Conservation (phyloP, 768 basidiomycete genomes). For the Lactarius psammicola region DNA sequence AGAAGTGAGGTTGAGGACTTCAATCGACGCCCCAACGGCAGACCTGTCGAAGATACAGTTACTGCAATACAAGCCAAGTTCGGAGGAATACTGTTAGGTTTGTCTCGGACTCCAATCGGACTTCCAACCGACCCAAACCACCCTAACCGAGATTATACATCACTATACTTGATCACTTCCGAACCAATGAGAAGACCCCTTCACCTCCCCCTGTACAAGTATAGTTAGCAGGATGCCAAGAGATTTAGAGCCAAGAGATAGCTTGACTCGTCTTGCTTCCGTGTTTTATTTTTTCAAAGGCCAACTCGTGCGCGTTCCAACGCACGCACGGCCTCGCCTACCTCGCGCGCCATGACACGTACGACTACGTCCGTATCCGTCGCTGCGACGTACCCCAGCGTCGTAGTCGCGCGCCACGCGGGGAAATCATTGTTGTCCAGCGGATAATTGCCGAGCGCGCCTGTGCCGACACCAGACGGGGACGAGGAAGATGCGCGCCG, state of each 20-base stretch:
- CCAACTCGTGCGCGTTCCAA: constrained; percentile 20
- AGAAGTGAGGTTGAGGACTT: too few species aligned
- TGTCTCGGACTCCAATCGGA: not conserved
- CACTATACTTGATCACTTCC: not conserved
- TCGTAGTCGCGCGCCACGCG: constrained; percentile 14
- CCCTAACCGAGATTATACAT: not conserved
- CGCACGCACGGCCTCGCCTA: constrained; percentile 22
- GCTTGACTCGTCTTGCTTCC: not conserved
- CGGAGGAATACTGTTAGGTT: not conserved
- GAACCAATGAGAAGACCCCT: not conserved
- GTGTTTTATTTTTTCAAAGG: constrained; percentile 10
- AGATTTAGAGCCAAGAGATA: not conserved
- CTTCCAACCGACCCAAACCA: not conserved
- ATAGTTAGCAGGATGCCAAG: not conserved
- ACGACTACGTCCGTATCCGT: constrained; percentile 26
- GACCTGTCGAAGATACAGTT: too few species aligned
- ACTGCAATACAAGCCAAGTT: not conserved
- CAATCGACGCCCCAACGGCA: too few species aligned
- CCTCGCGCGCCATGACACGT: constrained; percentile 28
- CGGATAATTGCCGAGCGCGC: constrained; percentile 32
- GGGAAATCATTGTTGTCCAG: constrained; percentile 25
- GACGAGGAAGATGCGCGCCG: constrained; percentile 42
- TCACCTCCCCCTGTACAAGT: not conserved
- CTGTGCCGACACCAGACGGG: not conserved
- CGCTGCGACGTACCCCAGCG: constrained; percentile 26